phyloP scores from a whole-genome alignment of 2,329 filamentous ascomycete genomes.

The Arthroderma sp. region DNA sequence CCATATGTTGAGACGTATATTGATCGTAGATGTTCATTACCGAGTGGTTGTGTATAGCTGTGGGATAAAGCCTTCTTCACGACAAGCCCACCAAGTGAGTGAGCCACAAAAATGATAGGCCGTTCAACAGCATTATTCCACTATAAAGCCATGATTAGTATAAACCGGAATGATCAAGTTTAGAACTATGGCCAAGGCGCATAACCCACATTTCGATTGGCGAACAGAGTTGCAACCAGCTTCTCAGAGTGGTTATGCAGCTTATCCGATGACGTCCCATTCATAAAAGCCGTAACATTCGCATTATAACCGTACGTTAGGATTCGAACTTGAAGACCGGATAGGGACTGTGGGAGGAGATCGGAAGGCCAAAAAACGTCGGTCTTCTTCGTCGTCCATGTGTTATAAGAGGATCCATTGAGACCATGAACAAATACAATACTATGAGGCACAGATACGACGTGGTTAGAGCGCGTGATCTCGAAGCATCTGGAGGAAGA shows the following conservation, averaged over 20 bases:
- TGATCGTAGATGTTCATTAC: conserved; percentile 41
- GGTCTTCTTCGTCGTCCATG: conserved; percentile 39
- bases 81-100: conserved; percentile 60
- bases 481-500: not conserved
- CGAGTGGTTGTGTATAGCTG: conserved; percentile 39
- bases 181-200: not conserved
- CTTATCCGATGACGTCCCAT: conserved; percentile 48
- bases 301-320: conserved; percentile 65
- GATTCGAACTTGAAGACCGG: conserved; percentile 46
- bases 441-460: conserved; percentile 8
- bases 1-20: conserved; percentile 64
- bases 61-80: conserved; percentile 53
- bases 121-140: conserved; percentile 39
- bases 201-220: conserved; percentile 43
- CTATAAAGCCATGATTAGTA: conserved; percentile 13
- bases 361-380: conserved; percentile 57
- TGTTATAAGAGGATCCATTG: conserved; percentile 52
- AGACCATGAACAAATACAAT: conserved; percentile 60
- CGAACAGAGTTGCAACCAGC: conserved; percentile 48
- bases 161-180: not conserved
- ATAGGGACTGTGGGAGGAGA: conserved; percentile 49
- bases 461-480: not conserved
- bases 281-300: conserved; percentile 40
- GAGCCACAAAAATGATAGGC: conserved; percentile 63
- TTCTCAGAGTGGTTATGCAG: conserved; percentile 61